These are phyloP conservation scores for Biscogniauxia mediterranea DNA, from an alignment of 2,329 filamentous ascomycete genomes.

Conservation along the genomic window DNA sequence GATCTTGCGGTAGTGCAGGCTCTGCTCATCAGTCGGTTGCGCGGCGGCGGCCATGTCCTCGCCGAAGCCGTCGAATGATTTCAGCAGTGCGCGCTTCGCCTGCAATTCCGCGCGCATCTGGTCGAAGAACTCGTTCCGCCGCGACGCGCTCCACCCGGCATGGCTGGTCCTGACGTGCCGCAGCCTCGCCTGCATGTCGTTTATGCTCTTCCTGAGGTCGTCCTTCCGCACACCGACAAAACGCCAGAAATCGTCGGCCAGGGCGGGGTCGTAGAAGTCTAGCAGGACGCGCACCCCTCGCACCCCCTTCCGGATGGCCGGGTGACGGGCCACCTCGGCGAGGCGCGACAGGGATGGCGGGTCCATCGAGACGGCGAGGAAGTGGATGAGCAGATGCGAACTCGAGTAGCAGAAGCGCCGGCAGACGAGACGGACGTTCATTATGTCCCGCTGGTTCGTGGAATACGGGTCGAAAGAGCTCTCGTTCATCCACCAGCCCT, in stretches of 20 bases:
- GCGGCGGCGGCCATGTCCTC: not conserved
- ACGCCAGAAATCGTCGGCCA: not conserved
- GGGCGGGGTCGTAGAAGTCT: not conserved
- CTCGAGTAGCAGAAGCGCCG: conserved; percentile 16
- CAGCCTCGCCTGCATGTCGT: not conserved
- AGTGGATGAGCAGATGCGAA: conserved; percentile 17
- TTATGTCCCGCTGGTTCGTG: not conserved
- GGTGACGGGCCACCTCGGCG: conserved; percentile 18
- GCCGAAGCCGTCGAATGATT: not conserved
- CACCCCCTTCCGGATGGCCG: conserved; percentile 13
- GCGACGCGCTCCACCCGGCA: not conserved
- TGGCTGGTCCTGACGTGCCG: not conserved
- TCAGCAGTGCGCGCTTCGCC: not conserved
- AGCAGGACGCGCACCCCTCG: conserved; percentile 4
- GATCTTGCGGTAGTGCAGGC: not conserved
- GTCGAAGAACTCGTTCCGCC: not conserved
- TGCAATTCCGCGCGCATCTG: not conserved
- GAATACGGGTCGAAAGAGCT: too few relatives aligned
- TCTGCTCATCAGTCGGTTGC: not conserved
- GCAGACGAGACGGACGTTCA: conserved; percentile 18
- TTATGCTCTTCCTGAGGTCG: not conserved
- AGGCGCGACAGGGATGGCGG: conserved; percentile 14
- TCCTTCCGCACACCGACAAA: not conserved
- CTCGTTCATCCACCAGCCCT: not conserved
- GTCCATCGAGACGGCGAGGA: conserved; percentile 10